Evolutionary conservation across 306 rosid species (phyloP), one percentile per base, ranked within the genome.

Genomic region (Trichosanthes truncata): DNA sequence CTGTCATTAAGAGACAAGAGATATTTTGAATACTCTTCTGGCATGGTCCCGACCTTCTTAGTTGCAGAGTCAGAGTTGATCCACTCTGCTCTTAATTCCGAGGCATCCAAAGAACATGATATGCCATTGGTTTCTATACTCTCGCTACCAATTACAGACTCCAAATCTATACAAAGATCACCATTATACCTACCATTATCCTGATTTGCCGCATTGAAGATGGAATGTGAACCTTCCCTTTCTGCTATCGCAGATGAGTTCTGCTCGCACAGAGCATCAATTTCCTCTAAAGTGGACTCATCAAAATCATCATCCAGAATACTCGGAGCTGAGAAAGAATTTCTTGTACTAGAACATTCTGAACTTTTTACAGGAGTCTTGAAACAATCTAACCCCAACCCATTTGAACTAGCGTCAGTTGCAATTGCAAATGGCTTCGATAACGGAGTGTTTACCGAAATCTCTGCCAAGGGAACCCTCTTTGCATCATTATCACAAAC

Each of bases 11-110:
- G 80, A 72, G 94, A 88, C 68, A 78, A 72, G 81, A 92, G 75
- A 78, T 92, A 92, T 73, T 89, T 92, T 0, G 74, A 80, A 79
- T 87, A 94, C 74, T 94, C 97, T 84, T 87, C 91, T 0, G 95
- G 90, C 97, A 94, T 94, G 77, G 60, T 76, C 46, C 84, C 85
- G 35, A 82, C 82, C 65, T 23, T 46, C 17, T 78, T 68, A 68
- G 80, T 67, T 75, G 35, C 83, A 21, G 31, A 26, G 69, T 59
- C 84, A 75, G 31, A 45, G 68, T 43, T 83, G 79, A 65, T 7
- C 23, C 67, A 72, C 41, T 84, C 88, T 65, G 49, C 81, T 82
- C 35, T 61, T 76, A 48, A 26, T 61, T 84, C 88, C 15, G 79
- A 76, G 68, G 49, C 80, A 74, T 80, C 78, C 63, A 53, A 82